Conservation (phyloP, 2,329 filamentous ascomycete species). For the Aureobasidium melanogenum region DNA sequence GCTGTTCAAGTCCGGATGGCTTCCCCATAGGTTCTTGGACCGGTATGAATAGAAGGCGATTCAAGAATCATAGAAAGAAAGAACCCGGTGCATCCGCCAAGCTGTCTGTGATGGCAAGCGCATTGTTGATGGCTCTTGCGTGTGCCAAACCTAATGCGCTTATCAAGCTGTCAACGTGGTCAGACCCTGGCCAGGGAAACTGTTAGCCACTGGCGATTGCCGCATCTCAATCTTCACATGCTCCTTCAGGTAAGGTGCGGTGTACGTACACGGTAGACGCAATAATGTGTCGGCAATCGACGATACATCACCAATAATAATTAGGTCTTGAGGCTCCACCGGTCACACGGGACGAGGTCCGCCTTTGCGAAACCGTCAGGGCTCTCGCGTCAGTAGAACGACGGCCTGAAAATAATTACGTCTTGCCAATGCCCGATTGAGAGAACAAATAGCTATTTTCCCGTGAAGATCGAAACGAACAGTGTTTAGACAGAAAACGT, state of each 20-base stretch:
- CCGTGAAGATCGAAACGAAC: neutral
- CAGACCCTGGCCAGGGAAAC: slow-evolving; percentile 1
- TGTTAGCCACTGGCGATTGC: neutral
- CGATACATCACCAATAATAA: neutral
- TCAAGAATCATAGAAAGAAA: neutral
- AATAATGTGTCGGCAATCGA: neutral
- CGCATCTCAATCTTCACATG: neutral
- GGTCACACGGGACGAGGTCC: neutral
- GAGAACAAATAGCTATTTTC: neutral
- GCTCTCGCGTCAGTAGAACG: neutral
- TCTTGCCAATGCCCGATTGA: neutral
- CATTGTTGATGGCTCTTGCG: slow-evolving; percentile 5
- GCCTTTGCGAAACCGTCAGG: neutral
- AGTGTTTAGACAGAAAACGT: neutral
- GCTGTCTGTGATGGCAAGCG: slow-evolving; percentile 3
- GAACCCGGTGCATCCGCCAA: neutral
- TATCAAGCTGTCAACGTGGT: slow-evolving; percentile 4
- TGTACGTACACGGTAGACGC: neutral
- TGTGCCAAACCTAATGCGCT: slow-evolving; percentile 1
- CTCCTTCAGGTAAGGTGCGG: neutral
- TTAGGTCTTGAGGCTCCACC: neutral
- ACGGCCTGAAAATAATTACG: neutral
- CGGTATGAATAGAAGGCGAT: neutral
- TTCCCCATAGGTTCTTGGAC: neutral
- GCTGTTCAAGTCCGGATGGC: neutral